Evolutionary conservation across 345 rosid species (phyloP), one percentile per base, ranked within the genome.

Genomic region (Eucalyptus globulus): DNA sequence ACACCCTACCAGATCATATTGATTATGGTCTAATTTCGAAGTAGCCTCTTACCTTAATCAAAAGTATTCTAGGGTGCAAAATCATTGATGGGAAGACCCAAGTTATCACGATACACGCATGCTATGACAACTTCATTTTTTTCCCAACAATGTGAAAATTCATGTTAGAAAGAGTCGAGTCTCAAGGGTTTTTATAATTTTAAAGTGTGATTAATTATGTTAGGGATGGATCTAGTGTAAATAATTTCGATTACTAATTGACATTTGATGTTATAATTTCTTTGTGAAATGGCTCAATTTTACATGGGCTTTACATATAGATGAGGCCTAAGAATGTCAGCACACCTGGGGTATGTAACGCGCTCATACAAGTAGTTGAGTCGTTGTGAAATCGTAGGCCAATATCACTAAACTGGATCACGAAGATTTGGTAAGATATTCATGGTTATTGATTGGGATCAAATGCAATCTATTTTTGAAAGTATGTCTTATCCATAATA

Each of bases 401-500:
- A 11, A 26, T 26, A 27, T 27, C 29, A 26, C 4, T 0, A 0
- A 60, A 26, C 0, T 12, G 15, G n/a, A 60, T 27, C 31, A 27
- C 8, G 0, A 26, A 26, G 31, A 60, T 60, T 27, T 11, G 29
- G 7, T 10, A 27, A 60, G 14, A 60, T 26, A 60, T 60, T 27
- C n/a, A 26, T 6, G 14, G 2, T 60, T 60, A 60, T 11, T 3
- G 4, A 60, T 12, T 1, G 8, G 2, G 67, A 60, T 60, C 31
- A 3, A 60, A 27, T 60, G 15, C 15, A 60, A 60, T 60, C 67
- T 14, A 65, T 65, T 4, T 65, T 65, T 29, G 72, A 65, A 65
- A 65, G 5, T 14, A 29, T 60, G 72, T 65, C 37, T 62, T 62
- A 29, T 62, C 37, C 72, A 29, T 14, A 62, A 62, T 29, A 29